Conservation (phyloP, 2,329 filamentous ascomycete genomes). For the Dothidotthia symphoricarpi region DNA sequence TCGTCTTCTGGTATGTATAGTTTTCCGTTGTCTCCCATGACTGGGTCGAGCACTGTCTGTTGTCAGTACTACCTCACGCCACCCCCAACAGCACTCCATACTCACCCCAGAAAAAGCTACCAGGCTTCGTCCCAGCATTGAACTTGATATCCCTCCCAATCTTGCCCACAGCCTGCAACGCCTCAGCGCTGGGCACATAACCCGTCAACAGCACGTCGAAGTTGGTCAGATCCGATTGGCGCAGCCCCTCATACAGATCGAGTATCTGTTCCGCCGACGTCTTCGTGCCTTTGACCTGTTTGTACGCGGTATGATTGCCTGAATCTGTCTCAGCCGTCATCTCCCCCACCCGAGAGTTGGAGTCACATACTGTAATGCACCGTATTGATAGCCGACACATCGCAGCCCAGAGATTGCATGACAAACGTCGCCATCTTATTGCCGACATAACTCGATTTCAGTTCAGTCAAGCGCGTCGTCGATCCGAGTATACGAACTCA, state of each 20-base stretch:
- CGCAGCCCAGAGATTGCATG: slow-evolving; percentile 89
- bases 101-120: slow-evolving; percentile 83
- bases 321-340: slow-evolving; percentile 8
- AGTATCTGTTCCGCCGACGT: slow-evolving; percentile 78
- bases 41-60: slow-evolving; percentile 75
- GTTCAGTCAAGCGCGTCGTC: slow-evolving; percentile 19
- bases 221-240: slow-evolving; percentile 77
- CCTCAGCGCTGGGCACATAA: slow-evolving; percentile 85
- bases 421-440: slow-evolving; percentile 97
- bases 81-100: not conserved
- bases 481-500: slow-evolving; percentile 47
- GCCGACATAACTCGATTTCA: slow-evolving; percentile 74
- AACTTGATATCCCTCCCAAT: slow-evolving; percentile 79
- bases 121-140: slow-evolving; percentile 61
- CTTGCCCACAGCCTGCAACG: slow-evolving; percentile 76
- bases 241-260: slow-evolving; percentile 80
- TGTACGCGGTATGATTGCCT: slow-evolving; percentile 96
- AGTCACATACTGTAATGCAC: slow-evolving; percentile 83
- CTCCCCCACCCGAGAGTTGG: not conserved
- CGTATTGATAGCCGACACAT: slow-evolving; percentile 91
- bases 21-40: slow-evolving; percentile 94
- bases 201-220: slow-evolving; percentile 95
- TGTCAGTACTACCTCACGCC: slow-evolving; percentile 13
- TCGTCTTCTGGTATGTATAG: slow-evolving; percentile 91
- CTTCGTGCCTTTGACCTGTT: slow-evolving; percentile 80